phyloP scores from a whole-genome alignment of 2,329 filamentous ascomycete genomes.

The Epichloe bromicola region DNA sequence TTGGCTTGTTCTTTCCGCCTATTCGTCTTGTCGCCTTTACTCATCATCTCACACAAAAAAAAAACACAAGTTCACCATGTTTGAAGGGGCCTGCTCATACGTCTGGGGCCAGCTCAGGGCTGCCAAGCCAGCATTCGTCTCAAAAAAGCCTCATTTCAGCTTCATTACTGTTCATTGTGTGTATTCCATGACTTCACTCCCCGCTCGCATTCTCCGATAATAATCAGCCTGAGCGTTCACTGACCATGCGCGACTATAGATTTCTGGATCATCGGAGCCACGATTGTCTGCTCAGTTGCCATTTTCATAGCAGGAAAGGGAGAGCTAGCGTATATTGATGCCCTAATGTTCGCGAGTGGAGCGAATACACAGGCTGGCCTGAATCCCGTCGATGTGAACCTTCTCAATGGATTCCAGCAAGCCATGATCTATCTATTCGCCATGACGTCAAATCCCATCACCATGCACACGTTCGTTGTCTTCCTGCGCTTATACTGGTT shows the following conservation, averaged over 20 bases:
- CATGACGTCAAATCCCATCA: constrained; percentile 70
- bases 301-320: constrained; percentile 50
- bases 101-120: constrained; percentile 31
- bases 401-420: constrained; percentile 59
- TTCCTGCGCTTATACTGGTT: constrained; percentile 96
- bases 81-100: constrained; percentile 19
- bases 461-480: constrained; percentile 75
- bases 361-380: constrained; percentile 84
- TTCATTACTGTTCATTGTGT: constrained; percentile 72
- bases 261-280: constrained; percentile 64
- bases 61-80: constrained; percentile 13
- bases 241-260: constrained; percentile 33
- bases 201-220: neutral
- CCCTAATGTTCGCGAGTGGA: constrained; percentile 77
- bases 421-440: constrained; percentile 57
- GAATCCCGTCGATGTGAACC: constrained; percentile 64
- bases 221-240: neutral
- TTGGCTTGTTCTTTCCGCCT: neutral
- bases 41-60: neutral
- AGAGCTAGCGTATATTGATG: constrained; percentile 66
- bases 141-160: constrained; percentile 58
- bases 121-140: constrained; percentile 43
- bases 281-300: constrained; percentile 63
- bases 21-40: no score
- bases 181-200: constrained; percentile 15